Conservation (phyloP, 805 yeast species). For the Candida boidinii region DNA sequence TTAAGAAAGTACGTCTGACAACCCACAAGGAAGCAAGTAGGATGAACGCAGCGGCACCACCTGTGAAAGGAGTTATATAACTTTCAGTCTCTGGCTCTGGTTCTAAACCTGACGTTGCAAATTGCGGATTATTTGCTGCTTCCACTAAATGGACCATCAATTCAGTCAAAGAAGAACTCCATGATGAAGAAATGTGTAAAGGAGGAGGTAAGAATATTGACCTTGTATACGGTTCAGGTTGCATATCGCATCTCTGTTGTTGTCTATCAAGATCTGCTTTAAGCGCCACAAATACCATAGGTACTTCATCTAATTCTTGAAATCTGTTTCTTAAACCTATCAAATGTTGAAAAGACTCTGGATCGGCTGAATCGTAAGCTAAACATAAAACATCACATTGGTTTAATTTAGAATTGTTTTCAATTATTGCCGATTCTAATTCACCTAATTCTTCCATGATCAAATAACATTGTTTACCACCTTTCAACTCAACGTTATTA, state of each 20-base stretch:
- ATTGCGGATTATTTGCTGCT: slow-evolving; percentile 72
- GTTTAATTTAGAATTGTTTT: slow-evolving; percentile 57
- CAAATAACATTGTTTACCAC: slow-evolving; percentile 92
- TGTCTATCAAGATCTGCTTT: slow-evolving; percentile 95
- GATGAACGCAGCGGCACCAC: slow-evolving; percentile 63
- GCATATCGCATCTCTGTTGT: slow-evolving; percentile 78
- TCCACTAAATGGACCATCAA: slow-evolving; percentile 81
- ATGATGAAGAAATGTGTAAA: slow-evolving; percentile 78
- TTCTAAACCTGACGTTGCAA: slow-evolving; percentile 70
- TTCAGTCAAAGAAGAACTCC: slow-evolving; percentile 84
- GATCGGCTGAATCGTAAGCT: slow-evolving; percentile 91
- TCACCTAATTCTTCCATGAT: slow-evolving; percentile 89
- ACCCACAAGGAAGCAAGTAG: slow-evolving; percentile 57
- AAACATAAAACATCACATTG: slow-evolving; percentile 89
- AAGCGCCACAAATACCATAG: slow-evolving; percentile 81
- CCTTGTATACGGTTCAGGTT: slow-evolving; percentile 82
- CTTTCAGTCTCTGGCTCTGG: slow-evolving; percentile 50
- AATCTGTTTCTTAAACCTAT: slow-evolving; percentile 59
- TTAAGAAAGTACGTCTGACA: slow-evolving; percentile 35
- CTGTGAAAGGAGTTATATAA: slow-evolving; percentile 41
- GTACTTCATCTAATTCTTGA: slow-evolving; percentile 54
- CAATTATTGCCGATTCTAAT: slow-evolving; percentile 72
- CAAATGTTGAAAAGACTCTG: slow-evolving; percentile 82
- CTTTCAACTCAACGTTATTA: slow-evolving; percentile 85
- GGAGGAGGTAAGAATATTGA: slow-evolving; percentile 67